Percentiles rank a stretch among this genome's conserved stretches.
phyloP scores from a whole-genome alignment of 345 rosid genomes.

The Pugionium dolabratum region DNA sequence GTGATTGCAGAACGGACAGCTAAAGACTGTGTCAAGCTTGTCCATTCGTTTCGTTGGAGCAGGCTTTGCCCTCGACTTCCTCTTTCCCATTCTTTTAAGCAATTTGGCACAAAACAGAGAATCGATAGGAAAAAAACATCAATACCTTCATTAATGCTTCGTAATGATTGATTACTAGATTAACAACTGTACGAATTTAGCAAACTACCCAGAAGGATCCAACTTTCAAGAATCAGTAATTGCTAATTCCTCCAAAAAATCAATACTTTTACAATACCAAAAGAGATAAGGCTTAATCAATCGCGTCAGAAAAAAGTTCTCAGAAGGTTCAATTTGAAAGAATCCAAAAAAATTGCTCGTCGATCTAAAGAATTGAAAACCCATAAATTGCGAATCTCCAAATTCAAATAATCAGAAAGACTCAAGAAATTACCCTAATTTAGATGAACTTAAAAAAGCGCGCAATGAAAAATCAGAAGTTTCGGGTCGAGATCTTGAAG shows the following conservation, averaged over 20 bases:
- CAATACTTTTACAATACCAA: constrained; percentile 9
- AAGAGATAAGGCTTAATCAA: background rate
- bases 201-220: background rate
- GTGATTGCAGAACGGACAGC: constrained; percentile 96
- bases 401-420: constrained; percentile 1
- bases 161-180: background rate
- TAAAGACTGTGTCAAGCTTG: constrained; percentile 91
- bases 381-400: background rate
- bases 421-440: background rate
- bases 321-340: background rate
- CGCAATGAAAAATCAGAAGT: background rate
- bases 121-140: background rate
- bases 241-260: background rate
- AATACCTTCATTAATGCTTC: background rate
- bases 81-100: constrained; percentile 76
- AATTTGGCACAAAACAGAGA: background rate
- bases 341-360: background rate
- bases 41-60: constrained; percentile 89
- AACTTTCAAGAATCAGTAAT: background rate
- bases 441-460: constrained; percentile 3
- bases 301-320: background rate
- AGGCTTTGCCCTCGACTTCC: constrained; percentile 96
- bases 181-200: background rate
- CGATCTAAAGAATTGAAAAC: background rate
- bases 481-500: background rate